Evolutionary conservation across 2,329 filamentous ascomycete genomes (phyloP).

Genomic region (Cercospora canescens): DNA sequence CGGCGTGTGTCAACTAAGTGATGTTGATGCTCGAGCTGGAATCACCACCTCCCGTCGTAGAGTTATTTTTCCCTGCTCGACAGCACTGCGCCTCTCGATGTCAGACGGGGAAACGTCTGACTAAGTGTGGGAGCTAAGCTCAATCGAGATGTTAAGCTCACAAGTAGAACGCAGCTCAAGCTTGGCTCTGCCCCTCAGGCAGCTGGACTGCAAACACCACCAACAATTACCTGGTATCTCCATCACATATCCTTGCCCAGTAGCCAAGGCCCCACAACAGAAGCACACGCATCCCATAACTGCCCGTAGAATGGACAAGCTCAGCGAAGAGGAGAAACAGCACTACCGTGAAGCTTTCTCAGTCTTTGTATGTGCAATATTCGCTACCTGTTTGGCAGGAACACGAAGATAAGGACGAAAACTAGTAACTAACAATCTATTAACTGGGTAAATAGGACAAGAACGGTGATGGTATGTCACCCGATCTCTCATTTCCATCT

Average conservation of each 20-base stretch:
- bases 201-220: not conserved
- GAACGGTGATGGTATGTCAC: constrained; percentile 19
- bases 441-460: constrained; percentile 18
- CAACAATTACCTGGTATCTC: not conserved
- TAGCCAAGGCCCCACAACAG: not conserved
- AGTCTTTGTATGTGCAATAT: constrained; percentile 12
- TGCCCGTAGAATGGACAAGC: constrained; percentile 7
- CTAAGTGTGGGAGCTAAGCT: not conserved
- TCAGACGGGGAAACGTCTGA: not conserved
- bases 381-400: not conserved
- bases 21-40: too few species aligned
- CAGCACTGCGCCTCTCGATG: too few species aligned
- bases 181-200: not conserved
- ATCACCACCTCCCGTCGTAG: too few species aligned
- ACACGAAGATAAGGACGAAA: not conserved
- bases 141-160: not conserved
- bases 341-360: constrained; percentile 18
- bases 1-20: too few species aligned
- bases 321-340: constrained; percentile 16
- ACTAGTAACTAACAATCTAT: not conserved
- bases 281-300: not conserved
- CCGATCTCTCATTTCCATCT: not conserved
- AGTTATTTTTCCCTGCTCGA: too few species aligned
- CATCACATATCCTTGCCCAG: not conserved
- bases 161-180: not conserved